phyloP scores from a whole-genome alignment of 2,329 filamentous ascomycete genomes.

The Penicillium digitatum region DNA sequence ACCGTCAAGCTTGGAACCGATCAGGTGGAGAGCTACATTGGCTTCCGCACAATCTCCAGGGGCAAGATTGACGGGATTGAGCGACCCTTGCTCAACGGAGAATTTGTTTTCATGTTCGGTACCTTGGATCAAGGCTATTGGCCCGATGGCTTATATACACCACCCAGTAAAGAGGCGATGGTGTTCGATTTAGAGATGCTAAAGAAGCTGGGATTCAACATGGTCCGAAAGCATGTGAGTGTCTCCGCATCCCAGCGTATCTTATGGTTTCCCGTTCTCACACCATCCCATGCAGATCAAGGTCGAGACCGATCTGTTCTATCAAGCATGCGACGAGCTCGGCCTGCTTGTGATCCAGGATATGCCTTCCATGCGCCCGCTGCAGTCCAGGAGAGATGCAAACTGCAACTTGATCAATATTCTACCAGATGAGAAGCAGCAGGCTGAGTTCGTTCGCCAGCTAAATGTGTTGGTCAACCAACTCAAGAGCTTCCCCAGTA shows the following conservation, averaged over 20 bases:
- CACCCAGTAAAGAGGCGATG: slow-evolving; percentile 65
- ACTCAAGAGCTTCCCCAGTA: slow-evolving; percentile 61
- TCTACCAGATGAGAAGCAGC: slow-evolving; percentile 47
- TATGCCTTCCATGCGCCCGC: slow-evolving; percentile 59
- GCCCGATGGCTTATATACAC: slow-evolving; percentile 65
- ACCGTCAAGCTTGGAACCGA: slow-evolving; percentile 54
- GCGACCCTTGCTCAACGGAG: slow-evolving; percentile 63
- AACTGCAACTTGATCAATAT: slow-evolving; percentile 11
- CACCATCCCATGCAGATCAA: slow-evolving; percentile 52
- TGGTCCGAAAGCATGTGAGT: slow-evolving; percentile 65
- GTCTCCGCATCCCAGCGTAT: background rate
- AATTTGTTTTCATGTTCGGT: slow-evolving; percentile 64
- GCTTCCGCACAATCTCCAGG: slow-evolving; percentile 61
- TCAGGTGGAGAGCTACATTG: slow-evolving; percentile 60
- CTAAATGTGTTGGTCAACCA: slow-evolving; percentile 60
- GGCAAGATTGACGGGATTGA: slow-evolving; percentile 56
- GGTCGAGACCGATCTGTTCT: slow-evolving; percentile 63
- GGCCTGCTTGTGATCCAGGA: slow-evolving; percentile 67
- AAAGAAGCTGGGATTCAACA: slow-evolving; percentile 66
- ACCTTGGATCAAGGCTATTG: slow-evolving; percentile 69
- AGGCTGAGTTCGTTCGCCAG: slow-evolving; percentile 63
- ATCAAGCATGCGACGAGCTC: slow-evolving; percentile 62
- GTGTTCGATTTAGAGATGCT: slow-evolving; percentile 60
- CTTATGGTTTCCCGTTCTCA: background rate
- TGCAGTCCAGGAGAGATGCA: slow-evolving; percentile 24